Evolutionary conservation across 2,329 filamentous ascomycete species (phyloP), one percentile per base, ranked within the genome.

Genomic region (Metarhizium anisopliae): DNA sequence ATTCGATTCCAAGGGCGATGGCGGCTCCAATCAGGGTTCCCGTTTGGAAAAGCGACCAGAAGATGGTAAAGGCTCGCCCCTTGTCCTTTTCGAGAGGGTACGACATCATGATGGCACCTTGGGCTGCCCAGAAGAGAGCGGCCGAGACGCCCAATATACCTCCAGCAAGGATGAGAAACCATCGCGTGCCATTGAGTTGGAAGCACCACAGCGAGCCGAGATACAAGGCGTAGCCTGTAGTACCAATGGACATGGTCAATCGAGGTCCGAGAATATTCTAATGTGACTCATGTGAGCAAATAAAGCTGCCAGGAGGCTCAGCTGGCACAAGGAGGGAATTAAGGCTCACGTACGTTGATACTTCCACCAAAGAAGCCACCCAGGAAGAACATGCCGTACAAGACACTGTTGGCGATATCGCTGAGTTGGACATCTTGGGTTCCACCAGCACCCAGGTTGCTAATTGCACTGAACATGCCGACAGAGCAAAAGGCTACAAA

Each of bases 31-130:
- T 89, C 58, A 96, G 90, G 64, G 85, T 90, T 64, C 91, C 91
- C 56, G 91, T 71, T 72, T 96, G 95, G 80, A 96, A 96, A 66
- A 96, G 94, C 69, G 91, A 85, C 91, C 92, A 96, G 74, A 96
- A 96, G 74, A 84, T 85, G 59, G 88, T 88, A 70, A 96, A 95
- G 70, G 90, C 95, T 58, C 86, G 84, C 47, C 91, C 91, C 77
- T 96, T 96, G 60, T 83, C 81, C 36, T 82, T 72, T 72, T 96
- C 91, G 16, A 81, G 77, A 1, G 91, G 91, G 70, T 96, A 96
- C 45, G 87, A 85, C 84, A 95, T 93, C 86, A 92, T 92, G 66
- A 92, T 89, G 56, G 87, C 84, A 58, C 89, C 89, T 72, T 93
- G 89, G 1, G 86, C 89, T 40, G 85, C 85, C 89, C 89, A 93